A percentile compares a stretch with the other conserved stretches of the same genome.
Conservation (phyloP, 176 grass and related monocot genomes). For the Oryza meridionalis region DNA sequence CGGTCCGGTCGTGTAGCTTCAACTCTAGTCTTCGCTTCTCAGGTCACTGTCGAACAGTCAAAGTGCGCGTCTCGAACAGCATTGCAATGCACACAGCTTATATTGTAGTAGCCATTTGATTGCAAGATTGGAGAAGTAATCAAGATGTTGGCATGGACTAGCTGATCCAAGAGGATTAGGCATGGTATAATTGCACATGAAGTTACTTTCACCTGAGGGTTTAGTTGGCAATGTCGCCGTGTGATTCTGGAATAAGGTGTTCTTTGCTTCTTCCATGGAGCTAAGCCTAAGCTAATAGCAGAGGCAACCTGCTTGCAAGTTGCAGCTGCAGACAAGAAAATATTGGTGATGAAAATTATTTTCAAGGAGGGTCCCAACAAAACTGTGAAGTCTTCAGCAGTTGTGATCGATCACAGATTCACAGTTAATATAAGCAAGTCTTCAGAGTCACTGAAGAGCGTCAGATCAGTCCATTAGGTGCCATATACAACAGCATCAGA, state of each 20-base stretch:
- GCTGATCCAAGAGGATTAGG: constrained; percentile 1
- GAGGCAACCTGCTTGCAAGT: not conserved
- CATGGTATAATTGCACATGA: constrained; percentile 43
- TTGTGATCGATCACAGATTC: not conserved
- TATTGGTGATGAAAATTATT: not conserved
- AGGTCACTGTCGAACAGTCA: not conserved
- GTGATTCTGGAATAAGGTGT: constrained; percentile 6
- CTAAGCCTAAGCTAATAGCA: not conserved
- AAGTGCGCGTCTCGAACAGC: not conserved
- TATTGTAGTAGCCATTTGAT: not conserved
- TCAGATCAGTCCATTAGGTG: constrained; percentile 7
- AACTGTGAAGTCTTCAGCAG: not conserved
- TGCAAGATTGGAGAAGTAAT: constrained; percentile 24
- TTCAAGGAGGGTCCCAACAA: not conserved
- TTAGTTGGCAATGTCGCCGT: not conserved
- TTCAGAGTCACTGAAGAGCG: not conserved
- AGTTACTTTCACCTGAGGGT: constrained; percentile 28
- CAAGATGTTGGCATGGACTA: constrained; percentile 1
- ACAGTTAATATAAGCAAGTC: not conserved
- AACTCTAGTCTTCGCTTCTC: not conserved
- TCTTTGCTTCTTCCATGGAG: constrained; percentile 29
- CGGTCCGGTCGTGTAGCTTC: not conserved
- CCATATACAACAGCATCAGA: constrained; percentile 29
- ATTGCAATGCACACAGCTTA: constrained; percentile 22
- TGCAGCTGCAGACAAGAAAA: not conserved